Evolutionary conservation across 306 rosid genomes (phyloP), one percentile per base, ranked within the genome.

Genomic region (Malus fusca): DNA sequence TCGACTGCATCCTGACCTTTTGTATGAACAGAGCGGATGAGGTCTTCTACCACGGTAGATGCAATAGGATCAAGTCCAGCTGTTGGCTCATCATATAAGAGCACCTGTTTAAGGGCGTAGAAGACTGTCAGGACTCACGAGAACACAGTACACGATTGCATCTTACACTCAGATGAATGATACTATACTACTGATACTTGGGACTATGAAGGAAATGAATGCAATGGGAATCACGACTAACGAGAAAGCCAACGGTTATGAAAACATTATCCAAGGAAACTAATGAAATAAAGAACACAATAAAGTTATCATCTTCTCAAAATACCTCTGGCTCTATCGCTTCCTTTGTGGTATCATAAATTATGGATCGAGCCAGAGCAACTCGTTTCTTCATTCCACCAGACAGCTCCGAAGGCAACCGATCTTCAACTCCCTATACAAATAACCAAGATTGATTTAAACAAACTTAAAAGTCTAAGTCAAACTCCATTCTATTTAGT

Each of bases 61-160:
- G 99, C 99, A 81, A 96, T 96, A 33, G 99, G 99, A 87, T 96
- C 99, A 62, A 96, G 98, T 74, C 99, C 99, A 74, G 98, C 99
- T 11, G 97, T 96, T 63, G 99, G 99, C 84, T 96, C 99, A 55
- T 92, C 99, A 66, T 92, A 96, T 82, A 96, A 82, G 65, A 96
- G 93, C 59, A 96, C 98, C 98, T 96, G 82, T 63, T 69, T 78
- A 79, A 69, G 28, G 61, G 56, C 48, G 69, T 10, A 75, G 26
- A 79, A 78, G 42, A 70, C 31, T 26, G 52, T 77, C 64, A 75
- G 68, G 70, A 70, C 60, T 44, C 61, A 22, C 6, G 43, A 51
- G 65, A 18, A 12, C 68, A 67, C 22, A 10, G 66, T 21, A 9
- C 18, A 66, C 55, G 6, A 42, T 22, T 52, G 26, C 17, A 61